phyloP scores from a whole-genome alignment of 371 early-diverging fungal species.

The Actinomortierella wolfii region DNA sequence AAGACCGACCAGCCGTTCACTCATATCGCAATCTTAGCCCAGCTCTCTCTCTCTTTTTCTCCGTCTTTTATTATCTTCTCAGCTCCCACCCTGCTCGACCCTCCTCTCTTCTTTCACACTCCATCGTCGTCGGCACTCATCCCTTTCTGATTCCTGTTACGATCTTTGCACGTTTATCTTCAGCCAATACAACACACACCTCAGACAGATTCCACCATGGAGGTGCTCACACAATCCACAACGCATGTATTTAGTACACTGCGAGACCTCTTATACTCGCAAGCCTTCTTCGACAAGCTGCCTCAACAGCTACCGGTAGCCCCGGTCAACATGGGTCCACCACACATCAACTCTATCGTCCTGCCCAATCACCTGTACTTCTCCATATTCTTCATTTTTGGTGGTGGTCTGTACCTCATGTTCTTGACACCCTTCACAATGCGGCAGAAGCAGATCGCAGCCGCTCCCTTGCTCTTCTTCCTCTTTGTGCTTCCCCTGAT shows the following conservation, averaged over 20 bases:
- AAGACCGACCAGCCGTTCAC: too few relatives aligned
- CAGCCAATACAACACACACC: background rate
- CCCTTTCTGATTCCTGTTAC: background rate
- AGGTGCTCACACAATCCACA: conserved; percentile 20
- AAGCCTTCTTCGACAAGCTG: conserved; percentile 14
- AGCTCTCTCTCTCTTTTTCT: background rate
- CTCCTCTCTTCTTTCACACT: background rate
- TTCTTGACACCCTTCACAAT: conserved; percentile 29
- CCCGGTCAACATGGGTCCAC: conserved; percentile 9
- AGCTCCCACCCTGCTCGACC: background rate
- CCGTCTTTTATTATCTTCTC: background rate
- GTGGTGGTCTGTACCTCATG: conserved; percentile 37
- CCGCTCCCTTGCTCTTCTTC: conserved; percentile 21
- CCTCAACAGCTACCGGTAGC: conserved; percentile 29
- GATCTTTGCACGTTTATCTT: background rate
- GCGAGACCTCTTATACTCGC: conserved; percentile 7
- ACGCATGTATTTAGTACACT: conserved; percentile 17
- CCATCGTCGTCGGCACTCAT: too few relatives aligned
- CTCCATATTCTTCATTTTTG: conserved; percentile 43
- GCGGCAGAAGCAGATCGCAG: conserved; percentile 28
- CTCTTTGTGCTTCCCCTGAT: conserved; percentile 22
- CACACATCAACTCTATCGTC: conserved; percentile 6
- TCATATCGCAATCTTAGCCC: too few relatives aligned
- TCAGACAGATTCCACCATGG: conserved; percentile 15
- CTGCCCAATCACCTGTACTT: conserved; percentile 28